A percentile compares a stretch with the other conserved stretches of the same genome.
Evolutionary conservation across 2,329 filamentous ascomycete genomes (phyloP).

Genomic region (Colletotrichum australisinense): DNA sequence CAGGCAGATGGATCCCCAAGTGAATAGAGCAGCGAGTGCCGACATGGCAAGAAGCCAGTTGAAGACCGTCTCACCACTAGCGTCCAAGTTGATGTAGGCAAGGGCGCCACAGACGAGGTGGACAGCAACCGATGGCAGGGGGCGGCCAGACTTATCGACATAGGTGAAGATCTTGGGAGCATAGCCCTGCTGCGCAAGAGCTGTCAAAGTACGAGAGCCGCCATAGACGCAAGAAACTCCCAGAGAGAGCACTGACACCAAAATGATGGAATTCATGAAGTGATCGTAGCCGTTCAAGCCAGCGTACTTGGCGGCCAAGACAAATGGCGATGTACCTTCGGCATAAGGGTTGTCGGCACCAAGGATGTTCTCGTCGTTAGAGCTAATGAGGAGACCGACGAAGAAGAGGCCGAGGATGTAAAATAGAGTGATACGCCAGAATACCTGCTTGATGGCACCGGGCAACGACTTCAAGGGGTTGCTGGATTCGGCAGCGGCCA

Average conservation of each 20-base stretch:
- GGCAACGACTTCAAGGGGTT: slow-evolving; percentile 81
- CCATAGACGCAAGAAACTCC: slow-evolving; percentile 70
- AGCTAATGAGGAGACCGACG: slow-evolving; percentile 61
- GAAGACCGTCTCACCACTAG: slow-evolving; percentile 64
- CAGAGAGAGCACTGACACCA: slow-evolving; percentile 69
- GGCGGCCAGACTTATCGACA: slow-evolving; percentile 68
- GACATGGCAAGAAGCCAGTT: slow-evolving; percentile 75
- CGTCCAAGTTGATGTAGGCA: slow-evolving; percentile 59
- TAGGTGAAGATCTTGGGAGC: slow-evolving; percentile 68
- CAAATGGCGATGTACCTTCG: slow-evolving; percentile 62
- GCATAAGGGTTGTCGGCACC: slow-evolving; percentile 25
- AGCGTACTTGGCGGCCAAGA: slow-evolving; percentile 66
- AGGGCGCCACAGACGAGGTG: slow-evolving; percentile 62
- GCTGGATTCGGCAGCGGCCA: slow-evolving; percentile 77
- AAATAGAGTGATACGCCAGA: slow-evolving; percentile 68
- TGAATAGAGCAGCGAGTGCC: slow-evolving; percentile 73
- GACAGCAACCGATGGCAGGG: slow-evolving; percentile 60
- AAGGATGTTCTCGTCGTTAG: slow-evolving; percentile 55
- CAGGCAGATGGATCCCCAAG: slow-evolving; percentile 76
- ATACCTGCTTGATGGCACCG: slow-evolving; percentile 84
- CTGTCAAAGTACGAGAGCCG: slow-evolving; percentile 68
- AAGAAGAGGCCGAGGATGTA: slow-evolving; percentile 65
- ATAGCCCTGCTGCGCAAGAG: slow-evolving; percentile 68
- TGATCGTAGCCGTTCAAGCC: slow-evolving; percentile 60
- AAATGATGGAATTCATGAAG: slow-evolving; percentile 70